These are phyloP conservation scores for Zelonia costaricensis DNA, from an alignment of 208 protist genomes.

Conservation along the genomic window DNA sequence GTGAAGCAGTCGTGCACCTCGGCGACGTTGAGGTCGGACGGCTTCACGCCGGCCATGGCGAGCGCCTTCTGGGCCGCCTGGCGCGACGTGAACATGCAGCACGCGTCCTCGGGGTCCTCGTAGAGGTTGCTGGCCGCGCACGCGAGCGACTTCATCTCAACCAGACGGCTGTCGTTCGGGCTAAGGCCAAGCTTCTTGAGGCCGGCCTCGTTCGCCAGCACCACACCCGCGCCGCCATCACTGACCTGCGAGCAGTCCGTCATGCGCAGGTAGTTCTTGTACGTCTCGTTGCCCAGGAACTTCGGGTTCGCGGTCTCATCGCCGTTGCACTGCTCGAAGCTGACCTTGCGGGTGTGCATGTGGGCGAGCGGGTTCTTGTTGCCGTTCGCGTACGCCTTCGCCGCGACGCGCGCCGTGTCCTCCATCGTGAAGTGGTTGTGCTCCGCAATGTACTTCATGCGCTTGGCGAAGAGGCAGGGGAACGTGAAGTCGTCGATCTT, in stretches of 20 bases:
- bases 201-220: constrained; percentile 83
- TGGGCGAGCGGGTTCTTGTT: constrained; percentile 91
- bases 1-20: constrained; percentile 95
- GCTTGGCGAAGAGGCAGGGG: constrained; percentile 89
- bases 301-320: constrained; percentile 64
- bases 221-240: constrained; percentile 82
- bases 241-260: constrained; percentile 92
- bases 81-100: constrained; percentile 72
- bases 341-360: constrained; percentile 81
- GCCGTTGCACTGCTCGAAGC: constrained; percentile 63
- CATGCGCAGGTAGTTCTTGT: constrained; percentile 82
- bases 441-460: constrained; percentile 81
- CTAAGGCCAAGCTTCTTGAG: constrained; percentile 79
- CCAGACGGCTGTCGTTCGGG: constrained; percentile 52
- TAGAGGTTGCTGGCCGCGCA: constrained; percentile 77
- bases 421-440: constrained; percentile 82
- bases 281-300: constrained; percentile 85
- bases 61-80: constrained; percentile 78
- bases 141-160: constrained; percentile 74
- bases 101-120: constrained; percentile 66
- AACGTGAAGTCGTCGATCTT: constrained; percentile 92
- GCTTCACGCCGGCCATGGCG: constrained; percentile 57
- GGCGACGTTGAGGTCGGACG: constrained; percentile 67
- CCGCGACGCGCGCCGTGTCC: constrained; percentile 82
- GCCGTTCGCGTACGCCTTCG: constrained; percentile 90